phyloP scores from a whole-genome alignment of 75 land plant genomes.

The Pinus tabuliformis region DNA sequence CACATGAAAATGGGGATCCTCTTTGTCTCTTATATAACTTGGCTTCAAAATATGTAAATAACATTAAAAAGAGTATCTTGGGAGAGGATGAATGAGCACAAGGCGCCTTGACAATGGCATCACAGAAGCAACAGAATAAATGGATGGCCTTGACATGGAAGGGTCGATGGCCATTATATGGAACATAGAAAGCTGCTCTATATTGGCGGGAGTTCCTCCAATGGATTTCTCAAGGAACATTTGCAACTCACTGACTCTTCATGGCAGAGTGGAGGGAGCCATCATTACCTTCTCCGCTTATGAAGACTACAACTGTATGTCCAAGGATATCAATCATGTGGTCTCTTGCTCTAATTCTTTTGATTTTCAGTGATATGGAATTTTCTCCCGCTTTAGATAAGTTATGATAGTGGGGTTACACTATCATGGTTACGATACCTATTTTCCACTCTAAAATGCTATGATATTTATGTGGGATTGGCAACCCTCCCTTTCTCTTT shows the following conservation, averaged over 20 bases:
- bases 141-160: not conserved
- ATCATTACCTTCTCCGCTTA: conserved; percentile 84
- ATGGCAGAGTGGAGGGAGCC: conserved; percentile 59
- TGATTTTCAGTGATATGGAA: conserved; percentile 88
- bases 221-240: conserved; percentile 87
- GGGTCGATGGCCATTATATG: conserved; percentile 75
- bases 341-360: conserved; percentile 74
- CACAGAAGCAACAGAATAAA: too few species aligned
- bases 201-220: conserved; percentile 66
- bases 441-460: conserved; percentile 66
- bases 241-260: conserved; percentile 71
- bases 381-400: conserved; percentile 86
- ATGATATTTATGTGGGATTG: conserved; percentile 88
- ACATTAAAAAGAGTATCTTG: too few species aligned
- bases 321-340: conserved; percentile 61
- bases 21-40: too few species aligned
- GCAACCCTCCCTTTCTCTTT: conserved; percentile 14
- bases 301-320: conserved; percentile 80
- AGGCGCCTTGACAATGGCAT: too few species aligned
- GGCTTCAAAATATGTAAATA: too few species aligned
- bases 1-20: too few species aligned
- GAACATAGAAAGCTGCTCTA: conserved; percentile 89
- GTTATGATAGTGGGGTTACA: conserved; percentile 83
- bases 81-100: too few species aligned
- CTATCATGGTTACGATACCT: conserved; percentile 70